These are phyloP conservation scores for Penicillium expansum DNA, from an alignment of 2,329 filamentous ascomycete genomes.

Conservation along the genomic window DNA sequence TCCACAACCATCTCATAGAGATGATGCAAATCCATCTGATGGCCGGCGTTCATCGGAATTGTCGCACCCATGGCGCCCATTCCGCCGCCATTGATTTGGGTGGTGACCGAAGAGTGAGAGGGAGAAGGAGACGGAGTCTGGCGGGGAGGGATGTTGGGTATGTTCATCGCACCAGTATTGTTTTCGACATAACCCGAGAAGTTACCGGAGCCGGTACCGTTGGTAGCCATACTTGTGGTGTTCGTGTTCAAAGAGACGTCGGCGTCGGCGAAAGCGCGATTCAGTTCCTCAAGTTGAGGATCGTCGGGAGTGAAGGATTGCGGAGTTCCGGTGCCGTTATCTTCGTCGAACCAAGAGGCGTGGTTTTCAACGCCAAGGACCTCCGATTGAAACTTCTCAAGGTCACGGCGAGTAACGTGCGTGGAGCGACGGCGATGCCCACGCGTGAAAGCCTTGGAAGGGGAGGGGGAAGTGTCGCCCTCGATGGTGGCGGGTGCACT, in stretches of 20 bases:
- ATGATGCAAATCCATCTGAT: slow-evolving; percentile 53
- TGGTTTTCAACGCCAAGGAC: slow-evolving; percentile 34
- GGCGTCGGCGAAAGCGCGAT: slow-evolving; percentile 36
- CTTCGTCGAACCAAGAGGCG: slow-evolving; percentile 33
- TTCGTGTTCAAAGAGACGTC: slow-evolving; percentile 38
- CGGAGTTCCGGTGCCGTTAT: slow-evolving; percentile 23
- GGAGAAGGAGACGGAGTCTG: slow-evolving; percentile 36
- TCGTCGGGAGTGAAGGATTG: slow-evolving; percentile 25
- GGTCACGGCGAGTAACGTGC: slow-evolving; percentile 40
- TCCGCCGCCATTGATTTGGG: slow-evolving; percentile 37
- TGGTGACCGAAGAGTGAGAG: slow-evolving; percentile 23
- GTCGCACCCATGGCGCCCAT: slow-evolving; percentile 39
- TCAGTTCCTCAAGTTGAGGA: slow-evolving; percentile 34
- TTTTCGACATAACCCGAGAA: slow-evolving; percentile 36
- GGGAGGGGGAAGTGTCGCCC: slow-evolving; percentile 27
- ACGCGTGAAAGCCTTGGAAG: slow-evolving; percentile 37
- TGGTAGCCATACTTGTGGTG: slow-evolving; percentile 26
- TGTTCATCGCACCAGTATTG: slow-evolving; percentile 29
- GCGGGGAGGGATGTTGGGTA: slow-evolving; percentile 32
- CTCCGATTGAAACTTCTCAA: slow-evolving; percentile 39
- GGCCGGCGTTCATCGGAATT: slow-evolving; percentile 48
- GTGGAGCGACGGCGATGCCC: slow-evolving; percentile 44
- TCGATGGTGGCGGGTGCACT: slow-evolving; percentile 32
- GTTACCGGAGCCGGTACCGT: slow-evolving; percentile 28
- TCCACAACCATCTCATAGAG: slow-evolving; percentile 52